These are phyloP conservation scores for Monilinia fructicola DNA, from an alignment of 2,329 filamentous ascomycete species.

Conservation along the genomic window DNA sequence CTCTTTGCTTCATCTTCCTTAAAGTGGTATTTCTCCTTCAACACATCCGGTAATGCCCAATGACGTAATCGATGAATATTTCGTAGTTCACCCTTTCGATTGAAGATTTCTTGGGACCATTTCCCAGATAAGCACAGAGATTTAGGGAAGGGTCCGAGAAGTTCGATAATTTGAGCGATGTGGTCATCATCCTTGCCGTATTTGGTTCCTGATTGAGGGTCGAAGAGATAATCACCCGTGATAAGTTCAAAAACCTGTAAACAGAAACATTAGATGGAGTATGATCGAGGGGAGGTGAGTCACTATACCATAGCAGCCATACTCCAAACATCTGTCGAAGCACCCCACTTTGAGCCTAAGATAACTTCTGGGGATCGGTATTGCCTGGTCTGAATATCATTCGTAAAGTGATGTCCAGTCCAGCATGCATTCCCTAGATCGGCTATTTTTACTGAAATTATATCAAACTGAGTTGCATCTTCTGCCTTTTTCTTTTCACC, in stretches of 20 bases:
- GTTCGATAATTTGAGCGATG: slow-evolving; percentile 97
- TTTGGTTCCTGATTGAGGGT: slow-evolving; percentile 96
- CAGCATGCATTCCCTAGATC: slow-evolving; percentile 98
- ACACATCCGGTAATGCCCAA: slow-evolving; percentile 90
- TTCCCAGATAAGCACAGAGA: slow-evolving; percentile 88
- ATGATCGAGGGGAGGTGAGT: background rate
- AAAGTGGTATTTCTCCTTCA: slow-evolving; percentile 97
- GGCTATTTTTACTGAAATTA: slow-evolving; percentile 97
- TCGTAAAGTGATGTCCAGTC: slow-evolving; percentile 98
- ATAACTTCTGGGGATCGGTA: slow-evolving; percentile 98
- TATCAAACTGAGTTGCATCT: slow-evolving; percentile 44
- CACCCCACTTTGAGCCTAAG: slow-evolving; percentile 94
- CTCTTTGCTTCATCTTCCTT: slow-evolving; percentile 75
- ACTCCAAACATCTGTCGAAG: slow-evolving; percentile 99
- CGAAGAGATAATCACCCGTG: slow-evolving; percentile 97
- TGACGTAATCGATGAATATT: slow-evolving; percentile 96
- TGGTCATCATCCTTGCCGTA: slow-evolving; percentile 99
- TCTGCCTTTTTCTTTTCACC: slow-evolving; percentile 66
- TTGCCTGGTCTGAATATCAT: slow-evolving; percentile 97
- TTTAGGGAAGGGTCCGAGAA: slow-evolving; percentile 91
- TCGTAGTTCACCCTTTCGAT: slow-evolving; percentile 91
- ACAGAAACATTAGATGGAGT: slow-evolving; percentile 9
- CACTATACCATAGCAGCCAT: slow-evolving; percentile 93
- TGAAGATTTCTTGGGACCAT: slow-evolving; percentile 99
- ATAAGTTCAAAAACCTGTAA: slow-evolving; percentile 90